Conservation (phyloP, 768 basidiomycete genomes). For the Glaciozyma martinii region DNA sequence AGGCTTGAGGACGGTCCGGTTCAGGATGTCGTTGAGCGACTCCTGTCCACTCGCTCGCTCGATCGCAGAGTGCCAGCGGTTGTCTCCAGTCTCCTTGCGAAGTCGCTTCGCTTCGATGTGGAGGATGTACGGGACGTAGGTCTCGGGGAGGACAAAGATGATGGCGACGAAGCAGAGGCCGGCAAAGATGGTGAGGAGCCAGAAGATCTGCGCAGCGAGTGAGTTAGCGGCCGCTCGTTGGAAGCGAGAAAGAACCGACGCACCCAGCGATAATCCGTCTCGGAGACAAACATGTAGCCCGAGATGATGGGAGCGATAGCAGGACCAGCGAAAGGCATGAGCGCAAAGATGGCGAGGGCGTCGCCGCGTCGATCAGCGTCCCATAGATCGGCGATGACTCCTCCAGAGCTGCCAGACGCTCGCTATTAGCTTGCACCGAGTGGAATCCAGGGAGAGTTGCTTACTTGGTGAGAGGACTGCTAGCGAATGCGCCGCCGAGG, state of each 20-base stretch:
- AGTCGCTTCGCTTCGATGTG: slow-evolving; percentile 30
- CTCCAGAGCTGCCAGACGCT: slow-evolving; percentile 7
- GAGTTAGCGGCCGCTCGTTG: no score
- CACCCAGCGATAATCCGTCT: slow-evolving; percentile 18
- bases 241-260: no score
- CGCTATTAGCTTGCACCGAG: no score
- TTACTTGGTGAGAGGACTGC: slow-evolving; percentile 26
- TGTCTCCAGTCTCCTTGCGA: slow-evolving; percentile 36
- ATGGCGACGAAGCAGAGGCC: slow-evolving; percentile 28
- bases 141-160: slow-evolving; percentile 31
- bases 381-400: slow-evolving; percentile 33
- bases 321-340: slow-evolving; percentile 27
- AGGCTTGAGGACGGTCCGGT: slow-evolving; percentile 30
- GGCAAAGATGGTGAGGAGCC: slow-evolving; percentile 18
- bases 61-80: slow-evolving; percentile 20
- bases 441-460: slow-evolving; percentile 12
- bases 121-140: slow-evolving; percentile 30
- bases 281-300: slow-evolving; percentile 24
- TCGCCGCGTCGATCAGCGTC: slow-evolving; percentile 31
- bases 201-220: slow-evolving; percentile 19
- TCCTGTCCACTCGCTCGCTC: slow-evolving; percentile 16
- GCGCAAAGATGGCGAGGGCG: slow-evolving; percentile 31
- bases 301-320: slow-evolving; percentile 32
- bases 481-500: slow-evolving; percentile 31
- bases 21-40: slow-evolving; percentile 4